Percentiles rank a stretch among this genome's conserved stretches.
phyloP scores from a whole-genome alignment of 2,329 filamentous ascomycete species.

The Aspergillus sp. region DNA sequence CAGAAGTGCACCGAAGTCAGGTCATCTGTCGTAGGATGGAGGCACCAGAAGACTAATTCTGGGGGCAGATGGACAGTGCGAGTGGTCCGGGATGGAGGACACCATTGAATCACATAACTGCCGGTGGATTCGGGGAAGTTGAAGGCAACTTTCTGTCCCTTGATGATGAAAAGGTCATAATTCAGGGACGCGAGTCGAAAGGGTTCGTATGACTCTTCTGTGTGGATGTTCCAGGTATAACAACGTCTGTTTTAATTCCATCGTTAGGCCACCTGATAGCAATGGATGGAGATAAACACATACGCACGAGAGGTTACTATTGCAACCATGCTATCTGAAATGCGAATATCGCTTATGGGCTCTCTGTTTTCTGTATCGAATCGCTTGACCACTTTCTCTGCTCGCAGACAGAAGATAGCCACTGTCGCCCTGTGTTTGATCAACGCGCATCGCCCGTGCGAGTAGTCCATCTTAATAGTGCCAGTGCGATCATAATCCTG shows the following conservation, averaged over 20 bases:
- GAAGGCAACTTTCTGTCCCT: constrained; percentile 18
- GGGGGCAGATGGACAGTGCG: constrained; percentile 8
- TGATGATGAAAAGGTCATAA: constrained; percentile 13
- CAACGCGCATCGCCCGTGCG: constrained; percentile 13
- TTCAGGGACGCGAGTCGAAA: constrained; percentile 23
- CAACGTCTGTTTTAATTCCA: constrained; percentile 17
- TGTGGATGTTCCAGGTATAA: constrained; percentile 24
- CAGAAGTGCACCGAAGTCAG: constrained; percentile 11
- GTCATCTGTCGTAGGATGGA: constrained; percentile 9
- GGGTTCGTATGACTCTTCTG: constrained; percentile 8
- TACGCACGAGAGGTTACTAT: constrained; percentile 18
- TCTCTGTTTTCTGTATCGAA: constrained; percentile 20
- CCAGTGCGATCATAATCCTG: neutral
- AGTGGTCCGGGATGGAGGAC: constrained; percentile 10
- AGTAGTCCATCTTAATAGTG: constrained; percentile 10
- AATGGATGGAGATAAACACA: neutral
- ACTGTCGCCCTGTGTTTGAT: too few species aligned
- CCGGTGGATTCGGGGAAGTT: constrained; percentile 6
- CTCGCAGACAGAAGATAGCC: too few species aligned
- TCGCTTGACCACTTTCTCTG: neutral
- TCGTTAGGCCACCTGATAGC: too few species aligned
- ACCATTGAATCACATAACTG: constrained; percentile 16
- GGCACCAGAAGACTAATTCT: constrained; percentile 9
- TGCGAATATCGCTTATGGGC: constrained; percentile 6
- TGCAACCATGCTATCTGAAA: constrained; percentile 18